phyloP scores from a whole-genome alignment of 176 grass and related monocot species.

The Cocos nucifera region DNA sequence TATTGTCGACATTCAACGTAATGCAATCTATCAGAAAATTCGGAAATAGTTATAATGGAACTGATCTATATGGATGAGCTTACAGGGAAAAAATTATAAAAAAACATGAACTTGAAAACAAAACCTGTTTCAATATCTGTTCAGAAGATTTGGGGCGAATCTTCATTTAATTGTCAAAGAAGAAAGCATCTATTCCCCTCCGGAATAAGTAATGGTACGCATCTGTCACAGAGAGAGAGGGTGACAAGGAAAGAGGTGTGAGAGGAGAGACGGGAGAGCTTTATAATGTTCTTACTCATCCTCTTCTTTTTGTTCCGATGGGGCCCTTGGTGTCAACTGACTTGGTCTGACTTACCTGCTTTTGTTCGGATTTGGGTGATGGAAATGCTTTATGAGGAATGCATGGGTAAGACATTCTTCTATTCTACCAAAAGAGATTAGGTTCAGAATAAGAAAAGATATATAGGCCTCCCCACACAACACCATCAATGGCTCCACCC shows the following conservation, averaged over 20 bases:
- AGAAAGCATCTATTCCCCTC: constrained; percentile 11
- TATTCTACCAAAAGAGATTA: constrained; percentile 36
- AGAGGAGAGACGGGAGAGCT: constrained; percentile 14
- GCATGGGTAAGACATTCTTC: constrained; percentile 28
- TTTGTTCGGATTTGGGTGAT: not conserved
- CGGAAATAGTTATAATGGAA: too few relatives aligned
- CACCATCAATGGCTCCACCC: constrained; percentile 24
- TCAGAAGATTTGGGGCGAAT: not conserved
- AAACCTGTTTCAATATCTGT: not conserved
- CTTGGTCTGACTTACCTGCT: constrained; percentile 34
- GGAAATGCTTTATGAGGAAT: constrained; percentile 15
- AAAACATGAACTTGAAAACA: too few relatives aligned
- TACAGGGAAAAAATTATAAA: too few relatives aligned
- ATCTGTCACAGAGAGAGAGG: not conserved
- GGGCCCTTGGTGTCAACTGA: constrained; percentile 25
- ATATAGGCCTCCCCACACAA: constrained; percentile 4
- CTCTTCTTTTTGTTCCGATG: constrained; percentile 26
- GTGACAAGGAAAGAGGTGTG: not conserved
- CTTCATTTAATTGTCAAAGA: constrained; percentile 4
- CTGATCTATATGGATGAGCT: too few relatives aligned
- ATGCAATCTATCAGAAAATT: too few relatives aligned
- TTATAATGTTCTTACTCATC: constrained; percentile 48
- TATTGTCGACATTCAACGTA: too few relatives aligned
- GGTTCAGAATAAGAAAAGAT: not conserved
- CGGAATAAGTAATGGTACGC: not conserved